Evolutionary conservation across 2,329 filamentous ascomycete species (phyloP), one percentile per base, ranked within the genome.

Genomic region (Blumeriella jaapii): DNA sequence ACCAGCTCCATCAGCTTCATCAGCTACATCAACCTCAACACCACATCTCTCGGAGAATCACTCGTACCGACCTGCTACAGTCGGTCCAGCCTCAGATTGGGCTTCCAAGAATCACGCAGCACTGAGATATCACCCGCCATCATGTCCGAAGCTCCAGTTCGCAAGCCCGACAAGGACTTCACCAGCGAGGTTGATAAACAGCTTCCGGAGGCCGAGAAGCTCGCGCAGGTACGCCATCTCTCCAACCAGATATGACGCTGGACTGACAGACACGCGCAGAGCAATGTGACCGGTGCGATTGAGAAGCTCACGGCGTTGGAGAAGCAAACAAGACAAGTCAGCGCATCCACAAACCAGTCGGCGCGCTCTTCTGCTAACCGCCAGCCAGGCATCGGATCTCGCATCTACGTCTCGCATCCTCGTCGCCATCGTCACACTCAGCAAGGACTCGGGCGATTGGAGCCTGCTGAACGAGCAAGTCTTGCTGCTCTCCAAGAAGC

Each of bases 241-340:
- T 6, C 15, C 5, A 20, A 10, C 8, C 13, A 12, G 20, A 11
- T 10, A 15, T 9, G 11, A 23, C n/a, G 2, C 14, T 18, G 33
- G 29, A 29, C 48, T 53, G 38, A 53, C 40, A 34, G 39, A 24
- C 33, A 23, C 12, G 39, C 54, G 49, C 23, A 82, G 78, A 74
- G 68, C 54, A 83, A 95, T 62, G 71, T 93, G 39, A 78, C 84
- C 61, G 79, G 71, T 42, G 89, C 87, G 39, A 80, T 98, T 57
- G 91, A 98, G 64, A 95, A 95, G 70, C 81, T 98, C 51, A 69
- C 86, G 39, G 67, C 69, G 28, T 69, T 98, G 45, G 91, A 98
- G 71, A 98, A 98, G 67, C 87, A 96, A 67, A 84, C 91, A 50
- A 81, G 91, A 67, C 91, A 98, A 74, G 86, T 93, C 64, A 53